Conservation (phyloP, 2,329 filamentous ascomycete genomes). For the Daldinia sp. region DNA sequence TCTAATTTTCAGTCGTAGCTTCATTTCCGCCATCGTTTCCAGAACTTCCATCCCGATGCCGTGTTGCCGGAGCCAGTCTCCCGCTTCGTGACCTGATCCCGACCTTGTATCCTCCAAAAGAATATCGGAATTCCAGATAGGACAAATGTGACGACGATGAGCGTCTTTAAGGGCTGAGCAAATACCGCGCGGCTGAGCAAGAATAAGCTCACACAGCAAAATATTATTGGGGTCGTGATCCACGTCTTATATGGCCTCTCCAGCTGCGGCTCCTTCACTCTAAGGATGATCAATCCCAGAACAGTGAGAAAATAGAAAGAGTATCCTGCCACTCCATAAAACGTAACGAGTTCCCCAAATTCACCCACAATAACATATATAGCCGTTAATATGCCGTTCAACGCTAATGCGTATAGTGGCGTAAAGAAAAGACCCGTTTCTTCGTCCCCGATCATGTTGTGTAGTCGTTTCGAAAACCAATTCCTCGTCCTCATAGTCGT, state of each 20-base stretch:
- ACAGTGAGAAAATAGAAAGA: constrained; percentile 98
- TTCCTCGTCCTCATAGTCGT: constrained; percentile 63
- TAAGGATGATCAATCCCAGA: constrained; percentile 88
- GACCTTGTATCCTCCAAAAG: constrained; percentile 83
- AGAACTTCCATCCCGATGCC: constrained; percentile 70
- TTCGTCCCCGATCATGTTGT: constrained; percentile 77
- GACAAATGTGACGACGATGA: constrained; percentile 88
- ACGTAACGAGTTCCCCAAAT: constrained; percentile 91
- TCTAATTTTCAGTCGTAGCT: constrained; percentile 32
- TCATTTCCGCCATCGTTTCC: constrained; percentile 59
- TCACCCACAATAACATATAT: constrained; percentile 88
- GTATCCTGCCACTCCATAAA: constrained; percentile 97
- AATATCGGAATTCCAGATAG: constrained; percentile 87
- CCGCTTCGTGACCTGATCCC: constrained; percentile 64
- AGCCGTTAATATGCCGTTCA: constrained; percentile 81
- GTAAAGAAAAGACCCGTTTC: constrained; percentile 89
- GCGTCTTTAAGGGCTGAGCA: constrained; percentile 88
- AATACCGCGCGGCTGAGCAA: constrained; percentile 89
- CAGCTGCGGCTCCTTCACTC: constrained; percentile 86
- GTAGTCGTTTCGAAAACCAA: constrained; percentile 70
- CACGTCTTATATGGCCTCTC: constrained; percentile 94
- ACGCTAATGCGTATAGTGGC: constrained; percentile 88
- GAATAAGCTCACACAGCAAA: constrained; percentile 97
- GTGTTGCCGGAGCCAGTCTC: constrained; percentile 53
- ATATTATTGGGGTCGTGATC: constrained; percentile 97